These are phyloP conservation scores for Tetramitus jugosus DNA, from an alignment of 208 protist genomes.

Conservation along the genomic window DNA sequence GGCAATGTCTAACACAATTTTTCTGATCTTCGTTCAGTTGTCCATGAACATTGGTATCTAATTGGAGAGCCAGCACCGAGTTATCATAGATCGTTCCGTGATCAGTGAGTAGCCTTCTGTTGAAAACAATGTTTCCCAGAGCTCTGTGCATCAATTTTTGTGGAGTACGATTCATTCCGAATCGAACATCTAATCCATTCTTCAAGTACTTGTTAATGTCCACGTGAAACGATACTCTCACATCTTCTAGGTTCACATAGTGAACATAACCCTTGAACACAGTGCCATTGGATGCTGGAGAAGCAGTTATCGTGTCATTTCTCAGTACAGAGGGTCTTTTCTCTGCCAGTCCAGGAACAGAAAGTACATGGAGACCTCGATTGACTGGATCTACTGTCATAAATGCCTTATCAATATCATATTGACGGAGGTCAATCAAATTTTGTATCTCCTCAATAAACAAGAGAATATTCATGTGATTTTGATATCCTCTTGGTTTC, in stretches of 20 bases:
- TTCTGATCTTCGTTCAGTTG: too few relatives aligned
- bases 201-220: neutral
- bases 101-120: neutral
- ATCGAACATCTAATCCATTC: neutral
- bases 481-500: neutral
- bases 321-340: conserved; percentile 23
- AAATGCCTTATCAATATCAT: neutral
- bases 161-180: neutral
- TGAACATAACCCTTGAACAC: conserved; percentile 20
- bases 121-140: neutral
- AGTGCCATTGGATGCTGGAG: neutral
- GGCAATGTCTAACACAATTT: too few relatives aligned
- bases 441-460: neutral
- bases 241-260: conserved; percentile 20
- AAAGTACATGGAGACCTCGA: neutral
- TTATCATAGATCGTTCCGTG: too few relatives aligned
- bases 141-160: neutral
- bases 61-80: too few relatives aligned
- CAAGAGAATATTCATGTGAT: neutral
- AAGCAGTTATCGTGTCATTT: neutral
- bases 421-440: neutral
- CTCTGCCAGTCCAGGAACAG: conserved; percentile 12
- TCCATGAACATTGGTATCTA: too few relatives aligned
- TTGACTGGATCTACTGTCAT: neutral
- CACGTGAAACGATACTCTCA: neutral